A percentile compares a stretch with the other conserved stretches of the same genome.
Evolutionary conservation across 2,329 filamentous ascomycete species (phyloP).

Genomic region (Fusarium sp.): DNA sequence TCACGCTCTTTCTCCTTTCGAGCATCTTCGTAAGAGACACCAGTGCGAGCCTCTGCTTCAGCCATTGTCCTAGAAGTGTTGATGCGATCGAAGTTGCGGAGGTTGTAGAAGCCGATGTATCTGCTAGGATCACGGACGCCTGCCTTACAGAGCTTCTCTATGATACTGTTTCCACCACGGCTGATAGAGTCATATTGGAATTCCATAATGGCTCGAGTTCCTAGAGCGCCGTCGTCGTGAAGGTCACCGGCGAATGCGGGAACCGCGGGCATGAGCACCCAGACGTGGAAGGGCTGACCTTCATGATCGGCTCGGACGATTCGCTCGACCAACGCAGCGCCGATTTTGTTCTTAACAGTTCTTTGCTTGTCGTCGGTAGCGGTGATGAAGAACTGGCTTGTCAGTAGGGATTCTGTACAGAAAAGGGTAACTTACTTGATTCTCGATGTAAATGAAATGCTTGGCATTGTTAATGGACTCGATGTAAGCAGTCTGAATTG

Average conservation of each 20-base stretch:
- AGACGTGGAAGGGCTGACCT: slow-evolving; percentile 76
- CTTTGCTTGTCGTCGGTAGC: slow-evolving; percentile 76
- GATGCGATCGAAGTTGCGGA: slow-evolving; percentile 86
- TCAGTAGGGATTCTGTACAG: not conserved
- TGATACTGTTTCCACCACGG: slow-evolving; percentile 80
- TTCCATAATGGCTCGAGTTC: slow-evolving; percentile 88
- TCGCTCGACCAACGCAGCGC: slow-evolving; percentile 80
- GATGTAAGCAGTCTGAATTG: slow-evolving; percentile 87
- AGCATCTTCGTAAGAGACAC: slow-evolving; percentile 75
- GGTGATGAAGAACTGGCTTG: slow-evolving; percentile 79
- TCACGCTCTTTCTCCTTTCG: slow-evolving; percentile 71
- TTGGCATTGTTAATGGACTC: slow-evolving; percentile 74
- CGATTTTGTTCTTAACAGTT: slow-evolving; percentile 81
- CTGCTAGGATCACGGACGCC: slow-evolving; percentile 74
- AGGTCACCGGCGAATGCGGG: slow-evolving; percentile 87
- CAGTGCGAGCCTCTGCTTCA: slow-evolving; percentile 68
- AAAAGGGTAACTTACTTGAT: slow-evolving; percentile 60
- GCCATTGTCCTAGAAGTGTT: slow-evolving; percentile 73
- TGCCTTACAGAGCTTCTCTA: slow-evolving; percentile 75
- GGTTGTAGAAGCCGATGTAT: slow-evolving; percentile 87
- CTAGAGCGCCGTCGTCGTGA: slow-evolving; percentile 75
- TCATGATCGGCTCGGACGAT: slow-evolving; percentile 76
- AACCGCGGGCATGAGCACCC: slow-evolving; percentile 82
- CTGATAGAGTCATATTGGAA: slow-evolving; percentile 86
- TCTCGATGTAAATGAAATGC: slow-evolving; percentile 84